Base-by-base conservation (phyloP, 169 alveolate genomes). In the Cryptosporidium tyzzeri region DNA sequence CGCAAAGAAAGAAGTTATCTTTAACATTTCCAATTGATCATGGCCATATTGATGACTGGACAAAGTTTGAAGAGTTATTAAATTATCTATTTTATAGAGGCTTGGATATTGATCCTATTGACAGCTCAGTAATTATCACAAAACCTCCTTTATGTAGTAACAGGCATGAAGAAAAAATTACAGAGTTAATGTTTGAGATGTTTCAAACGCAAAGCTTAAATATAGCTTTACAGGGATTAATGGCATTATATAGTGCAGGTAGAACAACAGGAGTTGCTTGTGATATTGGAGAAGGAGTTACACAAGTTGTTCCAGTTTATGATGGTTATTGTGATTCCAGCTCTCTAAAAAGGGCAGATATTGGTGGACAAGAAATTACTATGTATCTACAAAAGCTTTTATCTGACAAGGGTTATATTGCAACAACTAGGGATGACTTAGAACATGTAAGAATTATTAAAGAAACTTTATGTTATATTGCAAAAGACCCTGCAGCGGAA, bases 201-300 rank as follows among this genome's bases (percentile, higher is more conserved):
- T 93, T 95, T 45, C 94, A 92, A 74, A 91, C 93, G 8, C 94
- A 93, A 33, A 95, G 94, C 48, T 80, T 96, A 61, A 93, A 93
- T 70, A 94, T 95, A 41, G 93, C 97, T 14, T 92, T 95, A 45
- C 86, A 96, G n/a, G 96, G 97, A 5, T 80, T 96, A 31, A 91
- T 96, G 91, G 93, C 97, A 29, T 91, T 96, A 85, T 96, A 96
- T 92, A 95, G 96, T 45, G 91, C 95, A 12, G 98, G 98, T 31
- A 93, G 93, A 89, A 94, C 94, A 29, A 93, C 98, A 39, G 98
- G 98, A 41, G 91, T 94, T 51, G 96, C 95, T 35, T 92, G 95
- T 37, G 98, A 96, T 51, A 93, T 94, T 62, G 98, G 98, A 16
- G 96, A 95, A 71, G 96, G 96, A 14, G 95, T 96, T 31, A 92